Evolutionary conservation across 345 rosid species (phyloP), one percentile per base, ranked within the genome.

Genomic region (Cochlearia excelsa): DNA sequence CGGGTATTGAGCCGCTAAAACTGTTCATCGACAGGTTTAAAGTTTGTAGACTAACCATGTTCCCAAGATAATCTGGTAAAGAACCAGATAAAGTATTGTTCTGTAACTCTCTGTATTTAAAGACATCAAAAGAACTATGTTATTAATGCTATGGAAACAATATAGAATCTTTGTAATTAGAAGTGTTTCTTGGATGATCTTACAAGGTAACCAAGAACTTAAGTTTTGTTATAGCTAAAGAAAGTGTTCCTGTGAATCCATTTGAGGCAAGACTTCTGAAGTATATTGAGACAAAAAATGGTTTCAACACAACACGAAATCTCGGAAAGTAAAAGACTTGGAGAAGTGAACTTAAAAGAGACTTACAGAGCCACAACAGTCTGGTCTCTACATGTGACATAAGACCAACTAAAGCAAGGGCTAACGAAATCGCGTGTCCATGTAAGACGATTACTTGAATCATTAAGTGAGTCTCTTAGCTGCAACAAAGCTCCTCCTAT

Each of bases 391-490:
- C 96, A 92, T 42, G 78, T 81, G 73, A 92, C 76, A 72, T 79
- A 77, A 50, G 86, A 81, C 98, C 98, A 92, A 58, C 96, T 83
- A 71, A 52, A 74, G 84, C 98, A 92, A 37, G 98, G 93, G 80
- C 87, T 92, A 63, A 84, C 89, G 5, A 84, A 54, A 82, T 51
- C 1, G 7, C 71, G 34, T 62, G 82, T 70, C 98, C 96, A 92
- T 8, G 51, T 78, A 38, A 82, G 72, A 50, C 9, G 79, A 16
- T 58, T 51, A 40, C 64, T 57, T 7, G 90, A 74, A 68, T 86
- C 85, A 34, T 86, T 82, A 57, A 88, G 93, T 31, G 73, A 71
- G 11, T 31, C 63, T 35, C 72, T 78, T 56, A 88, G 73, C 63
- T 83, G 77, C 30, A 69, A n/a, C 74, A 92, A 75, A 60, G 95